Percentiles rank a stretch among this genome's conserved stretches.
Evolutionary conservation across 768 basidiomycete species (phyloP).

Genomic region (Infundibulicybe gibba): DNA sequence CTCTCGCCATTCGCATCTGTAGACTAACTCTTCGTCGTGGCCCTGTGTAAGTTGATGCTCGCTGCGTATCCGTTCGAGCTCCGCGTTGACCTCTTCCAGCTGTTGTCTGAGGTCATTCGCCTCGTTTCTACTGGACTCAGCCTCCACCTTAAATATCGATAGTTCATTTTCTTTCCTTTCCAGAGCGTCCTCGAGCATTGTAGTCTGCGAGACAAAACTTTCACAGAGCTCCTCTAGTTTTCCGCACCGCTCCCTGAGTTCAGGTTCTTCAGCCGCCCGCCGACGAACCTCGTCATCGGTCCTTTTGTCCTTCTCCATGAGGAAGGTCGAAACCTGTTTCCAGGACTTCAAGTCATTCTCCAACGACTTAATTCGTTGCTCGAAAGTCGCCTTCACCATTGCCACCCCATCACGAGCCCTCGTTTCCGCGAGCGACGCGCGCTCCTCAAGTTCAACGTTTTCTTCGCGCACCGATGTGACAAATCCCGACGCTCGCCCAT

Average conservation of each 20-base stretch:
- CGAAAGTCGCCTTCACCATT: slow-evolving; percentile 46
- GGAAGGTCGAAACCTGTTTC: slow-evolving; percentile 43
- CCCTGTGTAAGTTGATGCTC: slow-evolving; percentile 16
- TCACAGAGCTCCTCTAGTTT: slow-evolving; percentile 24
- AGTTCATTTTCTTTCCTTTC: not conserved
- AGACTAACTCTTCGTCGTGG: slow-evolving; percentile 28
- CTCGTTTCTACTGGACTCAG: not conserved
- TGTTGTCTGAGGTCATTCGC: not conserved
- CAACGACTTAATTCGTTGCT: slow-evolving; percentile 39
- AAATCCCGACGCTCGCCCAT: slow-evolving; percentile 47
- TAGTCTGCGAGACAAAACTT: slow-evolving; percentile 13
- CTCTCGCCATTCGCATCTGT: slow-evolving; percentile 41
- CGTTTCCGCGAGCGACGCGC: slow-evolving; percentile 43
- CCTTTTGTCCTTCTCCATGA: slow-evolving; percentile 52
- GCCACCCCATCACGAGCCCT: slow-evolving; percentile 55
- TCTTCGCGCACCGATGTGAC: slow-evolving; percentile 41
- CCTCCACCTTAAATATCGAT: not conserved
- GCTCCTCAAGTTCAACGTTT: slow-evolving; percentile 47
- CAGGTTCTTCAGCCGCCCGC: slow-evolving; percentile 56
- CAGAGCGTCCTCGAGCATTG: not conserved
- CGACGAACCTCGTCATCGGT: slow-evolving; percentile 60
- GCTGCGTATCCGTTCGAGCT: slow-evolving; percentile 3
- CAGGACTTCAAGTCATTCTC: slow-evolving; percentile 45
- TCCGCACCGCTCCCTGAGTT: slow-evolving; percentile 34
- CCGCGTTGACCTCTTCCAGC: slow-evolving; percentile 7